Conservation (phyloP, 202 grass and related monocot species). For the Schoenoplectus tabernaemontani region DNA sequence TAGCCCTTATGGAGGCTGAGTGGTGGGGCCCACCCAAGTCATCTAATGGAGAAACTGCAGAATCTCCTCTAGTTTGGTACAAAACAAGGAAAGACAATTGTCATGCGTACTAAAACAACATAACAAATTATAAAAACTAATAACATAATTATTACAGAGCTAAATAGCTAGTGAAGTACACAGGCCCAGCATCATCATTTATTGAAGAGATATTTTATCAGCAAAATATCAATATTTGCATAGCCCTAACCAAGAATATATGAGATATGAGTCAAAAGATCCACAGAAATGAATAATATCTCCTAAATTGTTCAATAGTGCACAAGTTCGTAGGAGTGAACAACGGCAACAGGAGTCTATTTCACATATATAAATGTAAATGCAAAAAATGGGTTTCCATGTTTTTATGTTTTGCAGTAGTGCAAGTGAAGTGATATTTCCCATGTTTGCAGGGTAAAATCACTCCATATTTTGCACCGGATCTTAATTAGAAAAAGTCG, state of each 20-base stretch:
- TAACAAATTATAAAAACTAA: neutral
- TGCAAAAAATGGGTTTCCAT: neutral
- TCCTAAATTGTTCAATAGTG: neutral
- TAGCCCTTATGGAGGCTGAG: constrained; percentile 61
- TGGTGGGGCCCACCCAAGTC: constrained; percentile 39
- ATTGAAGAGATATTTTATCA: neutral
- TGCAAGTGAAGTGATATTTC: neutral
- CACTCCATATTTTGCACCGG: neutral
- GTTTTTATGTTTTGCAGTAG: neutral
- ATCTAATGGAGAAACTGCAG: constrained; percentile 37
- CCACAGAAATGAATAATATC: neutral
- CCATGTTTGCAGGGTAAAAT: neutral
- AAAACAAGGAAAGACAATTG: constrained; percentile 5
- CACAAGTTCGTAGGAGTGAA: neutral
- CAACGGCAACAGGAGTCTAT: too few species aligned
- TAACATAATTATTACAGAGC: neutral
- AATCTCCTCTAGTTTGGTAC: constrained; percentile 30
- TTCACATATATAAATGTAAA: neutral
- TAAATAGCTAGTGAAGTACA: neutral
- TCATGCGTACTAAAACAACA: neutral
- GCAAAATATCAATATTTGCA: neutral
- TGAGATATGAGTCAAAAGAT: neutral
- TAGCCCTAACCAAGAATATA: neutral
- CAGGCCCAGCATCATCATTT: neutral
- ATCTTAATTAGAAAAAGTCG: neutral